These are phyloP conservation scores for Lichina pygmaea DNA, from an alignment of 495 filamentous ascomycete genomes.

Conservation along the genomic window DNA sequence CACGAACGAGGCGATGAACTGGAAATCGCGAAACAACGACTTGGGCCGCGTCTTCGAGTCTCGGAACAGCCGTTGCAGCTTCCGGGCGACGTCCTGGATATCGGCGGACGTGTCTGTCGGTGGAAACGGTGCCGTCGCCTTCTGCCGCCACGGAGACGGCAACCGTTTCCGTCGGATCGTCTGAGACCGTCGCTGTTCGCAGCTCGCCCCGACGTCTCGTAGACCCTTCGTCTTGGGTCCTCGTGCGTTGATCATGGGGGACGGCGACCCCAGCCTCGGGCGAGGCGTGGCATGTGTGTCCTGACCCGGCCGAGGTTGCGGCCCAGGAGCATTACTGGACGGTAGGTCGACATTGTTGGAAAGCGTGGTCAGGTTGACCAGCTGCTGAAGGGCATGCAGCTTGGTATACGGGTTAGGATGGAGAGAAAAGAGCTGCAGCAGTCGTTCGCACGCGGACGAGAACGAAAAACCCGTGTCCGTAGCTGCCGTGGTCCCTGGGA, in stretches of 20 bases:
- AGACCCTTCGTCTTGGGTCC: slow-evolving; percentile 15
- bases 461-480: too few species aligned
- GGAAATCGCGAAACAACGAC: slow-evolving; percentile 81
- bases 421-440: slow-evolving; percentile 67
- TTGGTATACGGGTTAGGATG: slow-evolving; percentile 76
- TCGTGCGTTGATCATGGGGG: slow-evolving; percentile 9
- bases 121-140: neutral
- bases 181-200: slow-evolving; percentile 39
- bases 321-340: too few species aligned
- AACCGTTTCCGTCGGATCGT: slow-evolving; percentile 7
- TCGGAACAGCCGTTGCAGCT: slow-evolving; percentile 55
- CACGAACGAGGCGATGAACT: slow-evolving; percentile 85
- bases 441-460: slow-evolving; percentile 37
- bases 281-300: too few species aligned
- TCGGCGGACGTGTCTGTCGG: neutral
- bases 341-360: neutral
- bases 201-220: slow-evolving; percentile 38
- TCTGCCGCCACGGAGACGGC: neutral
- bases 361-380: slow-evolving; percentile 23
- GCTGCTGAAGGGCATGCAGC: slow-evolving; percentile 56
- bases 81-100: slow-evolving; percentile 12
- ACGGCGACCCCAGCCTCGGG: slow-evolving; percentile 3
- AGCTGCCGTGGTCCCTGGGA: too few species aligned
- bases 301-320: too few species aligned
- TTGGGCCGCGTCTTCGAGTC: slow-evolving; percentile 54